These are phyloP conservation scores for Cyclotella atomus DNA, from an alignment of 108 stramenopile species.

Conservation along the genomic window DNA sequence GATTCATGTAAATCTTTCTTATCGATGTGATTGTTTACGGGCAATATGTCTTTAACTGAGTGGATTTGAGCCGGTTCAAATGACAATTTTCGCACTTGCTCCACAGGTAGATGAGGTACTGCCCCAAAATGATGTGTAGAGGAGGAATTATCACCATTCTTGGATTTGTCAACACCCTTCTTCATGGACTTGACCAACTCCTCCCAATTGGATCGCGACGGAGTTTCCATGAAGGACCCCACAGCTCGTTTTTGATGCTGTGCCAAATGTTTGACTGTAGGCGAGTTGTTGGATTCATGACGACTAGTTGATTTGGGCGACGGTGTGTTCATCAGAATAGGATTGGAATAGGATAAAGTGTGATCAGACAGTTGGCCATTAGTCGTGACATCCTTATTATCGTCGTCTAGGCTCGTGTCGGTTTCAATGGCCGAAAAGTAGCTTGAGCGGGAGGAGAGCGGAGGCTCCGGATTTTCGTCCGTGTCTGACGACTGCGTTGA, in stretches of 20 bases:
- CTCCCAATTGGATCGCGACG: conserved; percentile 1
- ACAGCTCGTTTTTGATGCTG: not conserved
- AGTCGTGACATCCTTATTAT: not conserved
- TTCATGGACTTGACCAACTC: not conserved
- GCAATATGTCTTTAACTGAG: not conserved
- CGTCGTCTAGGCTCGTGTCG: not conserved
- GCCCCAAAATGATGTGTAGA: not conserved
- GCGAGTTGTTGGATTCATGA: not conserved
- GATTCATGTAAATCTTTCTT: conserved; percentile 3
- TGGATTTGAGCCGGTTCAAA: not conserved
- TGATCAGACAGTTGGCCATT: not conserved
- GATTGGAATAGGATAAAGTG: not conserved
- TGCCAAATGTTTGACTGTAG: not conserved
- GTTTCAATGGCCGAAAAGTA: not conserved
- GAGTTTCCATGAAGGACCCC: not conserved
- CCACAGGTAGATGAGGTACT: not conserved
- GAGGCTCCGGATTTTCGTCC: too few species aligned
- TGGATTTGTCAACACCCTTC: not conserved
- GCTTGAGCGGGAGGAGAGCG: not conserved
- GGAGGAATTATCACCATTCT: not conserved
- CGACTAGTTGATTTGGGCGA: not conserved
- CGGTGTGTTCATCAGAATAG: not conserved
- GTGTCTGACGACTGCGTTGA: too few species aligned
- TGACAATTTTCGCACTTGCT: not conserved
- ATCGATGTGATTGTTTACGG: not conserved